Evolutionary conservation across 2,329 filamentous ascomycete genomes (phyloP).

Genomic region (Nothopassalora personata): DNA sequence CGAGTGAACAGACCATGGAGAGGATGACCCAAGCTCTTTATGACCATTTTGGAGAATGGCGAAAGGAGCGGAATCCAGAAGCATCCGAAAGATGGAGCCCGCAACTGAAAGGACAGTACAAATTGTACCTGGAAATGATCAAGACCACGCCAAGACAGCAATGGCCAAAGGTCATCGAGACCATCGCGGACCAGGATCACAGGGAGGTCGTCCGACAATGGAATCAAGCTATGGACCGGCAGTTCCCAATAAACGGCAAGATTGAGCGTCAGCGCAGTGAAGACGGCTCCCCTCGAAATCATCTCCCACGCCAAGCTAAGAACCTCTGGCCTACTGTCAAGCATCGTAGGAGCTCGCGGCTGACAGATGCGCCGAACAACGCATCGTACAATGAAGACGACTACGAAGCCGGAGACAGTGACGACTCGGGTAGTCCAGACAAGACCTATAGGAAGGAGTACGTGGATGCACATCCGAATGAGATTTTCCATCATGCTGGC

Average conservation of each 20-base stretch:
- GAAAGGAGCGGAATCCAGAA: slow-evolving; percentile 14
- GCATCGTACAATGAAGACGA: slow-evolving; percentile 11
- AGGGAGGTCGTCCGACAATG: slow-evolving; percentile 13
- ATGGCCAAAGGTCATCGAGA: slow-evolving; percentile 3
- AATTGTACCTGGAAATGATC: slow-evolving; percentile 12
- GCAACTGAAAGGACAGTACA: slow-evolving; percentile 14
- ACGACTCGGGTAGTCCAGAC: slow-evolving; percentile 12
- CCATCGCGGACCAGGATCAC: background rate
- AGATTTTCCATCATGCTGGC: slow-evolving; percentile 27
- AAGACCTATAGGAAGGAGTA: slow-evolving; percentile 25
- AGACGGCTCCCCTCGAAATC: slow-evolving; percentile 3
- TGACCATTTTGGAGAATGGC: slow-evolving; percentile 12
- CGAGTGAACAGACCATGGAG: slow-evolving; percentile 10
- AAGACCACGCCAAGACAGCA: slow-evolving; percentile 13
- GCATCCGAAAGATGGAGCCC: slow-evolving; percentile 18
- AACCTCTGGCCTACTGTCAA: slow-evolving; percentile 9
- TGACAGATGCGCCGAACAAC: slow-evolving; percentile 13
- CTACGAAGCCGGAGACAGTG: slow-evolving; percentile 8
- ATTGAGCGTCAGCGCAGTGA: background rate
- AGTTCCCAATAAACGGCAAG: slow-evolving; percentile 6
- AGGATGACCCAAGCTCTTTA: slow-evolving; percentile 11
- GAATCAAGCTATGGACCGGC: slow-evolving; percentile 14
- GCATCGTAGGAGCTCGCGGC: slow-evolving; percentile 19
- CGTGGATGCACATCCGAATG: slow-evolving; percentile 24
- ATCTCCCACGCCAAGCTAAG: slow-evolving; percentile 18